Evolutionary conservation across 345 rosid species (phyloP).

Genomic region (Sisymbrium altissimum): DNA sequence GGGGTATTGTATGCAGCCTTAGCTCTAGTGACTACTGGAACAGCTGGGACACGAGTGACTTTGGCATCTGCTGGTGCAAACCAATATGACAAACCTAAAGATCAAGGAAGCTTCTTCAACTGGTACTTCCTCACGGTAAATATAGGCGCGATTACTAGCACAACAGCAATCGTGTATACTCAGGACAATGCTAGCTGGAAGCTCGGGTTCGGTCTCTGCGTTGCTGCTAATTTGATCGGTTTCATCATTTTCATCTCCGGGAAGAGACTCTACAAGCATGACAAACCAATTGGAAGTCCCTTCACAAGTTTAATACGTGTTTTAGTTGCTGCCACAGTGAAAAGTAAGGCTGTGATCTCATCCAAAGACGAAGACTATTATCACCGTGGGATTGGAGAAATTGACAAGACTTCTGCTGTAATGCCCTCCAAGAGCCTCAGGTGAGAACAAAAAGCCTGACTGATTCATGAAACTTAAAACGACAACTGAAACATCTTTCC

Average conservation of each 20-base stretch:
- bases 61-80: constrained; percentile 43
- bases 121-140: constrained; percentile 40
- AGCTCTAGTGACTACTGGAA: neutral
- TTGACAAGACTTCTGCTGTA: neutral
- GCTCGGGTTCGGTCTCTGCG: constrained; percentile 44
- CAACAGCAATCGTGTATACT: constrained; percentile 37
- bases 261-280: neutral
- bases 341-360: constrained; percentile 35
- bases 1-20: constrained; percentile 37
- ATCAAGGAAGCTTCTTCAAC: constrained; percentile 43
- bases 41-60: neutral
- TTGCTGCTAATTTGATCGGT: constrained; percentile 27
- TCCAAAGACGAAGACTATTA: constrained; percentile 37
- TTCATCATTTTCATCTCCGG: constrained; percentile 12
- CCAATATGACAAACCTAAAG: constrained; percentile 37
- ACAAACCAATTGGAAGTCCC: constrained; percentile 43
- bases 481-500: neutral
- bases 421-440: constrained; percentile 35
- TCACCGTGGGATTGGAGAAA: neutral
- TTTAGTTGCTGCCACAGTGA: constrained; percentile 29
- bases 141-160: neutral
- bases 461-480: neutral
- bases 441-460: neutral
- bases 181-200: constrained; percentile 48
- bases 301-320: constrained; percentile 39